phyloP scores from a whole-genome alignment of 768 basidiomycete genomes.

The Termitomyces sp. region DNA sequence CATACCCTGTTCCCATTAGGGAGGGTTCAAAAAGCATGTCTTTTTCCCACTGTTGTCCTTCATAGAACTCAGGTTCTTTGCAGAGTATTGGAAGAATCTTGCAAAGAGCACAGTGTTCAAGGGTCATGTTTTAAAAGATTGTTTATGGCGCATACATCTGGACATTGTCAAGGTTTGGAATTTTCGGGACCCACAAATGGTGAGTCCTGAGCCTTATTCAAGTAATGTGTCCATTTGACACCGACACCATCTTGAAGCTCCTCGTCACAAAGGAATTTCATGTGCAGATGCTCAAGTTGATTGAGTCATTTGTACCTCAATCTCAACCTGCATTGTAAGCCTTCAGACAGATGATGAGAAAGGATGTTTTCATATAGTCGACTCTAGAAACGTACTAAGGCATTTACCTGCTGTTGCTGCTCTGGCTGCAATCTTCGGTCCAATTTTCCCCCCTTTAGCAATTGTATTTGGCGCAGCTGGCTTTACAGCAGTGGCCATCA shows the following conservation, averaged over 20 bases:
- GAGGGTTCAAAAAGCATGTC: not conserved
- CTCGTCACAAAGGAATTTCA: not conserved
- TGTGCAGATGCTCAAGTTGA: not conserved
- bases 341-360: not conserved
- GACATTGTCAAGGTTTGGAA: conserved; percentile 21
- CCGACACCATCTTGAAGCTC: not conserved
- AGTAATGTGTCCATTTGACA: not conserved
- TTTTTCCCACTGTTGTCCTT: not conserved
- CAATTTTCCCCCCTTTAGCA: conserved; percentile 6
- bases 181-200: conserved; percentile 16
- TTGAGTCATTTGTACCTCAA: not conserved
- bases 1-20: not conserved
- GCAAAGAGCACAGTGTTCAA: conserved; percentile 2
- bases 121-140: not conserved
- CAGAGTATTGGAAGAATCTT: conserved; percentile 8
- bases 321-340: not conserved
- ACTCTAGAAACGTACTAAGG: not conserved
- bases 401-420: not conserved
- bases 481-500: not conserved
- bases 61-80: not conserved
- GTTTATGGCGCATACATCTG: conserved; percentile 9
- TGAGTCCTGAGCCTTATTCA: not conserved
- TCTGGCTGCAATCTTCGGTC: conserved; percentile 1
- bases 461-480: conserved; percentile 1
- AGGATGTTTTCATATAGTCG: not conserved